Evolutionary conservation across 2,329 filamentous ascomycete species (phyloP), one percentile per base, ranked within the genome.

Genomic region (Blumeria graminis): DNA sequence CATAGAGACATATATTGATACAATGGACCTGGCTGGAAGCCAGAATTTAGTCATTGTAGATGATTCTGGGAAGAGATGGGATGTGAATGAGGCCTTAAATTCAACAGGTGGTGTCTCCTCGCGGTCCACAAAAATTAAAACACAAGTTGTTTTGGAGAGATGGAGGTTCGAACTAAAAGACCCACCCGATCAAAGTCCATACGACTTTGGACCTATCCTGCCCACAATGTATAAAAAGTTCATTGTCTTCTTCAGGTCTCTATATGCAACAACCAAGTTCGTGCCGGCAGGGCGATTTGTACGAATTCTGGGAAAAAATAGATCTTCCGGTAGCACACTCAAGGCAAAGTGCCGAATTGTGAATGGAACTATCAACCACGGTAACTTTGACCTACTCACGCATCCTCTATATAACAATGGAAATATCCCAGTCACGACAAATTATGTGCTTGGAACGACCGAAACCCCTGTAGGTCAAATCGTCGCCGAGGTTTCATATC

Each of bases 191-290:
- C 66, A 74, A 61, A 64, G 68, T 35, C 63, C 67, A 14, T 73
- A 77, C 52, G 78, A 77, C 65, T 86, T 81, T 66, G 77, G 76
- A 7, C 72, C 72, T 10, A 73, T 71, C 35, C 72, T 96, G 55
- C 88, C 92, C 13, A 90, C 86, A 55, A 81, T 94, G 58, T 98
- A 98, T 75, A 98, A 98, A 71, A 92, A 94, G 70, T 87, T 86
- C 63, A 94, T 98, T 61, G 84, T 96, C 62, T 80, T 95, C 63
- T 95, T 96, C 69, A 79, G 92, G 58, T 88, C 88, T 1, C 75
- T 98, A 50, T 94, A 86, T 68, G 80, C 86, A 54, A 84, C 85
- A 56, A 79, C 86, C 43, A 83, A 86, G 63, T 77, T 95, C 59
- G 71, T 94, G 59, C 92, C 92, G 1, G 81, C 84, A 28, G 94